Evolutionary conservation across 2,329 filamentous ascomycete species (phyloP).

Genomic region (Clonostachys sp.): DNA sequence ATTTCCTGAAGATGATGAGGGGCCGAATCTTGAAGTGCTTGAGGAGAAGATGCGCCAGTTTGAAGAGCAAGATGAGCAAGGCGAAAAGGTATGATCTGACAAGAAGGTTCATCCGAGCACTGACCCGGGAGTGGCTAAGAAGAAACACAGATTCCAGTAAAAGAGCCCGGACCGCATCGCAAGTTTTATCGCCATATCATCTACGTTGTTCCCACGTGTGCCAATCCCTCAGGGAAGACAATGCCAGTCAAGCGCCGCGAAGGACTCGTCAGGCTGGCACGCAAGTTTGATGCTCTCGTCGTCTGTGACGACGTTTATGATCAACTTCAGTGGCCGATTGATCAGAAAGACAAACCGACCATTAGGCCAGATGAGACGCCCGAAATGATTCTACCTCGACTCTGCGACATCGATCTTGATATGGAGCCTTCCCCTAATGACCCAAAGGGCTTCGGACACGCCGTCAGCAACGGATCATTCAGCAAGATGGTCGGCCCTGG

Average conservation of each 20-base stretch:
- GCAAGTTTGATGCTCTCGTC: conserved; percentile 76
- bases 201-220: conserved; percentile 83
- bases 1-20: conserved; percentile 73
- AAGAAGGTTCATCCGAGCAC: no score
- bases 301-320: conserved; percentile 94
- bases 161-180: conserved; percentile 20
- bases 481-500: conserved; percentile 84
- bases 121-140: no score
- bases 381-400: conserved; percentile 60
- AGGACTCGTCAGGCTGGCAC: conserved; percentile 69
- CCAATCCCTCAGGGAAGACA: conserved; percentile 82
- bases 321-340: conserved; percentile 72
- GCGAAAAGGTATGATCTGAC: no score
- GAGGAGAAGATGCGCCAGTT: conserved; percentile 18
- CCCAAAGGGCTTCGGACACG: conserved; percentile 63
- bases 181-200: conserved; percentile 86
- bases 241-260: conserved; percentile 68
- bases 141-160: no score
- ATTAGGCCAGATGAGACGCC: conserved; percentile 1
- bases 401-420: conserved; percentile 73
- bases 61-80: conserved; percentile 13
- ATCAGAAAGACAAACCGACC: no score
- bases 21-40: conserved; percentile 60
- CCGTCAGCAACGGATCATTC: conserved; percentile 83
- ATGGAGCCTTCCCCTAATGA: conserved; percentile 44